These are phyloP conservation scores for Kokia cookei DNA, from an alignment of 441 rosid species.

Conservation along the genomic window DNA sequence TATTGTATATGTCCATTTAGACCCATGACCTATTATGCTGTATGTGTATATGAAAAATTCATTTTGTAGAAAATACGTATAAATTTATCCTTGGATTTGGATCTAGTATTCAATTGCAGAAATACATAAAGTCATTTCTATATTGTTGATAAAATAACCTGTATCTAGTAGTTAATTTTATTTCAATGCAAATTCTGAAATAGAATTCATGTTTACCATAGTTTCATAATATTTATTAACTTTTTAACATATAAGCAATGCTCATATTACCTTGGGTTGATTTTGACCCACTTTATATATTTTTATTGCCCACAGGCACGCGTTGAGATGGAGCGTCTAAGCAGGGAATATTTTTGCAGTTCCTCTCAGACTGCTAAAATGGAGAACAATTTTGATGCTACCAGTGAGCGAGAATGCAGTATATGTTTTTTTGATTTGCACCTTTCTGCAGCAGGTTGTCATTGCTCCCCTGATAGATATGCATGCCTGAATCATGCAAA, in stretches of 20 bases:
- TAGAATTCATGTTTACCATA: neutral
- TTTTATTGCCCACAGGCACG: conserved; percentile 48
- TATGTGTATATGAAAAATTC: neutral
- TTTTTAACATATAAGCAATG: neutral
- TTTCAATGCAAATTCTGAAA: neutral
- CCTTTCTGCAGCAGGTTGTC: conserved; percentile 97
- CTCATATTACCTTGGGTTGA: conserved; percentile 4
- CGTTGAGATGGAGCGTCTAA: conserved; percentile 67
- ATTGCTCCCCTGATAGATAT: conserved; percentile 86
- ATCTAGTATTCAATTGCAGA: neutral
- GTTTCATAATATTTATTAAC: neutral
- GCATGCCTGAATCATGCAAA: conserved; percentile 90
- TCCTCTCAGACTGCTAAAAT: conserved; percentile 70
- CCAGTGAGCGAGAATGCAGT: conserved; percentile 87
- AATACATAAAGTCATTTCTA: neutral
- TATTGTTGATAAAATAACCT: neutral
- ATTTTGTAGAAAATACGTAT: neutral
- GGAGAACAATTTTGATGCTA: conserved; percentile 87
- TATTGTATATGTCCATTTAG: neutral
- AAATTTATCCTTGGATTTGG: neutral
- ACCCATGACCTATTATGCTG: neutral
- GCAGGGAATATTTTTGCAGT: conserved; percentile 64
- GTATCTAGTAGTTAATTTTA: neutral
- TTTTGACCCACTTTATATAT: conserved; percentile 6
- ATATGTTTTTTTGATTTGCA: conserved; percentile 92